phyloP scores from a whole-genome alignment of 257 asterid genomes.

The Solanum chiquidenum region DNA sequence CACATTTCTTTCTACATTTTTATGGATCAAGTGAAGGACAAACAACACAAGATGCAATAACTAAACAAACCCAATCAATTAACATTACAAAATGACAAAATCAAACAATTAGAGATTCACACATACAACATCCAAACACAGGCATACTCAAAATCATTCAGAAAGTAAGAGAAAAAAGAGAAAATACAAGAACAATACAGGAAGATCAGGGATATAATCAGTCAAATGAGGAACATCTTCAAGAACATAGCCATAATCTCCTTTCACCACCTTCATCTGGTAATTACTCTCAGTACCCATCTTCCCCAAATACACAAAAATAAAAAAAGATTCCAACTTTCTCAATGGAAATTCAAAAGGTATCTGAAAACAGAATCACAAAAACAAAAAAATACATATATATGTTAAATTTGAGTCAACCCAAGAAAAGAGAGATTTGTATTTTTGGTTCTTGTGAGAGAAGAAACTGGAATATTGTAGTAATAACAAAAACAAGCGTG shows the following conservation, averaged over 20 bases:
- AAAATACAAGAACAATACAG: constrained; percentile 14
- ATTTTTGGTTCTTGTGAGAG: neutral
- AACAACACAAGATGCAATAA: neutral
- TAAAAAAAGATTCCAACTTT: neutral
- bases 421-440: neutral
- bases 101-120: neutral
- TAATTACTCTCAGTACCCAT: constrained; percentile 29
- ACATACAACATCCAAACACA: neutral
- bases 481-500: neutral
- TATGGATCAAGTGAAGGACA: neutral
- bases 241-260: constrained; percentile 49
- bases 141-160: neutral
- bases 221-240: constrained; percentile 65
- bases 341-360: neutral
- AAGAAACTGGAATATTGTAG: neutral
- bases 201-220: constrained; percentile 54
- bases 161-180: neutral
- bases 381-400: neutral
- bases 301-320: neutral
- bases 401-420: neutral
- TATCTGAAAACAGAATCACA: neutral
- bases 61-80: neutral
- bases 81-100: neutral
- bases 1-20: neutral
- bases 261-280: constrained; percentile 49